Base-by-base conservation (phyloP, 805 yeast genomes). In the Millerozyma acaciae region DNA sequence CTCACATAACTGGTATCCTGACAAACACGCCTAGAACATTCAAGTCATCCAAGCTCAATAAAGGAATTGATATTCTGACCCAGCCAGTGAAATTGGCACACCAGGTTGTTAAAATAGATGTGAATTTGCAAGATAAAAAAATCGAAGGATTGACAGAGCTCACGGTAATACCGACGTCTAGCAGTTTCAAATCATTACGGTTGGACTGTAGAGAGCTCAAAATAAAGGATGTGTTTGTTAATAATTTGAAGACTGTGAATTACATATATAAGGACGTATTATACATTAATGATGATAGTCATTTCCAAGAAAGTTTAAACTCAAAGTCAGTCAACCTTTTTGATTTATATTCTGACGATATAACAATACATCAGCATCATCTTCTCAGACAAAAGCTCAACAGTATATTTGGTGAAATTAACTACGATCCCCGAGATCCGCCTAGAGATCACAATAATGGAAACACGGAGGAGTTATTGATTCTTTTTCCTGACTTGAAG, bases 191-290 rank as follows among this genome's bases (percentile, higher is more conserved):
- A 37, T 62, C 64, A 8, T 64, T 93, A 16, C 74, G 75, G 33
- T 63, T 93, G 32, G 97, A 93, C 54, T 85, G 95, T 38, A 75
- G 95, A 33, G 86, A 85, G 27, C 70, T 83, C 62, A 66, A 64
- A 22, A 74, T 93, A 22, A 69, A 72, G 16, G 73, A 75, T 16
- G 82, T 87, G 5, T 65, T 65, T 21, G 73, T 93, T 26, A 88
- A 66, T 40, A 60, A 60, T 21, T 73, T 76, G 35, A 67, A 78
- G 42, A 66, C 73, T 38, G 73, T 79, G 1, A 57, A 67, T 26
- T 87, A 68, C 50, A 51, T 59, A 10, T 75, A 81, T 50, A 62
- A 67, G 7, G 95, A 86, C 48, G 51, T 60, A 21, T 52, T 78
- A 20, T 57, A 65, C 43, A 62, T 60, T 23, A 57, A 67, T 22